Evolutionary conservation across 495 filamentous ascomycete species (phyloP).

Genomic region (Tuber borchii): DNA sequence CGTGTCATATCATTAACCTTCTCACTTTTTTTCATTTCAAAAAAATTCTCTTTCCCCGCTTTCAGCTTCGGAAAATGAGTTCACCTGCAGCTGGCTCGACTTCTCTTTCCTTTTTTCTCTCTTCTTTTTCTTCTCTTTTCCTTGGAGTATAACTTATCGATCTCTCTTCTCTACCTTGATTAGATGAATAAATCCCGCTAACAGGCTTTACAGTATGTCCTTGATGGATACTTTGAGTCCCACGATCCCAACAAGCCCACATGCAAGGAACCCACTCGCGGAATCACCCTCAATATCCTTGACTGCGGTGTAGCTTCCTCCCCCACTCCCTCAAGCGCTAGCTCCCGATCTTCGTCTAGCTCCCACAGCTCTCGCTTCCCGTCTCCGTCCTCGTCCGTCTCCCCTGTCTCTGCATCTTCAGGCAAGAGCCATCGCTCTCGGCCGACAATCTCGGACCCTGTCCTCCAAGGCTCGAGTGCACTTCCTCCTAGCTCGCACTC

Average conservation of each 20-base stretch:
- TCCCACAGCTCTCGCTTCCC: slow-evolving; percentile 47
- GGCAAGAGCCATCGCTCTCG: neutral
- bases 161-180: slow-evolving; percentile 17
- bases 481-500: slow-evolving; percentile 16
- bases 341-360: slow-evolving; percentile 49
- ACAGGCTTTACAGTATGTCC: slow-evolving; percentile 65
- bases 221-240: slow-evolving; percentile 97
- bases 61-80: neutral
- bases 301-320: slow-evolving; percentile 46
- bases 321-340: slow-evolving; percentile 40
- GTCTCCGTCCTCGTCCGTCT: slow-evolving; percentile 36
- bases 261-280: slow-evolving; percentile 92
- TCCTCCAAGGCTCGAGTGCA: slow-evolving; percentile 37
- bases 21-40: slow-evolving; percentile 1
- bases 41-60: neutral
- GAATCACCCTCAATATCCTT: slow-evolving; percentile 80
- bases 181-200: slow-evolving; percentile 18
- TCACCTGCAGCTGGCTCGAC: neutral
- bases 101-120: slow-evolving; percentile 7
- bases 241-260: slow-evolving; percentile 88
- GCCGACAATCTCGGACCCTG: slow-evolving; percentile 23
- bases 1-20: slow-evolving; percentile 9
- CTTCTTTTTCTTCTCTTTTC: slow-evolving; percentile 1
- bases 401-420: slow-evolving; percentile 1
- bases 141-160: slow-evolving; percentile 5